phyloP scores from a whole-genome alignment of 1,284 basidiomycete genomes.

The Xerocomus nothofagi region DNA sequence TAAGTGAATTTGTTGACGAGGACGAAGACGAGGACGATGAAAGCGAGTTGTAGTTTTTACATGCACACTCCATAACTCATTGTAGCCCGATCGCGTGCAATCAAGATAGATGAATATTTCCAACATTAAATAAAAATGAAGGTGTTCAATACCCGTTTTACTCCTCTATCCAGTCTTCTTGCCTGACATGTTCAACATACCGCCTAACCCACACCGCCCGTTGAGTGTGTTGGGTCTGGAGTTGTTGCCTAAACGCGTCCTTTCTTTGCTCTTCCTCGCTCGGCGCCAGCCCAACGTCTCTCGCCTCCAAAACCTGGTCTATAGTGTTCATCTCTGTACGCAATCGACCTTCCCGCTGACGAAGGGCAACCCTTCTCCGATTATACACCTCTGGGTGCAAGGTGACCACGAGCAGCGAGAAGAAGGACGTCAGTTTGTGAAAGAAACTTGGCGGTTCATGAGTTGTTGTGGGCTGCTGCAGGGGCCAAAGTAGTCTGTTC shows the following conservation, averaged over 20 bases:
- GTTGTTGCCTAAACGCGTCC: slow-evolving; percentile 36
- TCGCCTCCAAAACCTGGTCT: slow-evolving; percentile 36
- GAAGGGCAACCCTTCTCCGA: slow-evolving; percentile 57
- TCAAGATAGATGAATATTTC: slow-evolving; percentile 3
- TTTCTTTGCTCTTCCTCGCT: slow-evolving; percentile 35
- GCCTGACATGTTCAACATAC: slow-evolving; percentile 65
- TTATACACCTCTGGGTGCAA: slow-evolving; percentile 78
- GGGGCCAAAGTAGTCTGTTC: slow-evolving; percentile 47
- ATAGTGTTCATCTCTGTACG: slow-evolving; percentile 64
- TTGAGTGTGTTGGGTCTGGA: slow-evolving; percentile 49
- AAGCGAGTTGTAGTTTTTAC: slow-evolving; percentile 40
- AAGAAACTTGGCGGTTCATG: slow-evolving; percentile 42
- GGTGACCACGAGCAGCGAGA: slow-evolving; percentile 58
- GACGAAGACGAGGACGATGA: slow-evolving; percentile 64
- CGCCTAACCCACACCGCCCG: slow-evolving; percentile 61
- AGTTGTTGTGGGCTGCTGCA: slow-evolving; percentile 37
- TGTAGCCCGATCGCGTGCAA: background rate
- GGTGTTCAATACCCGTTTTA: slow-evolving; percentile 21
- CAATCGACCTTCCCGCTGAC: slow-evolving; percentile 64
- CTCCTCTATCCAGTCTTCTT: slow-evolving; percentile 72
- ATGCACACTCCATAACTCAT: background rate
- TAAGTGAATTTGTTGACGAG: slow-evolving; percentile 69
- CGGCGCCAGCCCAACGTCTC: slow-evolving; percentile 36
- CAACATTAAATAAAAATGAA: slow-evolving; percentile 16
- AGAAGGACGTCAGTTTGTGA: slow-evolving; percentile 55